Percentiles rank a stretch among this genome's conserved stretches.
phyloP scores from a whole-genome alignment of 768 basidiomycete genomes.

The Cystobasidium tubakii region DNA sequence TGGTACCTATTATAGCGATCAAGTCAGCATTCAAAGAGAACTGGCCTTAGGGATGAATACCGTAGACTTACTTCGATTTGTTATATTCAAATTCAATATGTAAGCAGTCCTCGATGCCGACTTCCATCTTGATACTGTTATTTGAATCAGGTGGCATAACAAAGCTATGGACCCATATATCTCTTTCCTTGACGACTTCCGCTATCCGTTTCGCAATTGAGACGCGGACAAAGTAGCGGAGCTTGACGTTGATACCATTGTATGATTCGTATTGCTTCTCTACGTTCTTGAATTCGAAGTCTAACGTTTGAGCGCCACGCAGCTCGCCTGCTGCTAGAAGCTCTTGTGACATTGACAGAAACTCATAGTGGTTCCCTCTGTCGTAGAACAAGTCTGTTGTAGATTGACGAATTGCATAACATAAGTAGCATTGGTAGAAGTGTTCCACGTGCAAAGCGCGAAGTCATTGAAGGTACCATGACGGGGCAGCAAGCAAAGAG shows the following conservation, averaged over 20 bases:
- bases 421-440: background rate
- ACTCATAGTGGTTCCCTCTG: constrained; percentile 95
- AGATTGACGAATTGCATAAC: background rate
- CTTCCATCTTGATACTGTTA: constrained; percentile 99
- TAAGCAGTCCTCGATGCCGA: constrained; percentile 96
- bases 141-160: constrained; percentile 98
- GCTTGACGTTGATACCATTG: constrained; percentile 95
- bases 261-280: constrained; percentile 99
- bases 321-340: constrained; percentile 93
- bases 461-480: background rate
- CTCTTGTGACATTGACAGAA: constrained; percentile 89
- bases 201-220: constrained; percentile 86
- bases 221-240: constrained; percentile 86
- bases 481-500: background rate
- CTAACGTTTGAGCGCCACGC: constrained; percentile 90
- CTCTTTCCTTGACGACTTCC: constrained; percentile 85
- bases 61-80: constrained; percentile 96
- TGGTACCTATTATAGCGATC: constrained; percentile 67
- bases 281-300: constrained; percentile 97
- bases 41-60: too few species aligned
- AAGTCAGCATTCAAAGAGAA: too few species aligned
- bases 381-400: constrained; percentile 72
- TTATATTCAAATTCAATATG: constrained; percentile 99
- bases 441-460: too few species aligned
- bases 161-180: constrained; percentile 96